Conservation (phyloP, 352 stramenopile species). For the Nothophytophthora sp. region DNA sequence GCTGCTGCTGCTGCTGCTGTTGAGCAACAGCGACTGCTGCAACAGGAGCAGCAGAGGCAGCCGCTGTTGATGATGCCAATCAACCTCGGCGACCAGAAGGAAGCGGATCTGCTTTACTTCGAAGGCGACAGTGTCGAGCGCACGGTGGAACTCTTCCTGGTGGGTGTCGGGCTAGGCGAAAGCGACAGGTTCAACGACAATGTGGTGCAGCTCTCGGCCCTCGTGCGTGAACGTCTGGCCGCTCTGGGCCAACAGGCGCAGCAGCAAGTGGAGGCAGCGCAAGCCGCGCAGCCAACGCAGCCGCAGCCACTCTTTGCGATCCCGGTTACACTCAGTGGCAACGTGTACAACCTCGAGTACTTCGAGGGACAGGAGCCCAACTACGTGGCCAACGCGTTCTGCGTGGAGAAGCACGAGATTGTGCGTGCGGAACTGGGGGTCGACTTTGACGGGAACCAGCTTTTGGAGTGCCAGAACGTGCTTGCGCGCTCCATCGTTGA, state of each 20-base stretch:
- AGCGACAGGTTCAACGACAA: conserved; percentile 43
- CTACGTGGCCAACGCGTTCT: conserved; percentile 67
- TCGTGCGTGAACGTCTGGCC: conserved; percentile 38
- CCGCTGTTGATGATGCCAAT: conserved; percentile 52
- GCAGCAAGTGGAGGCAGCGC: conserved; percentile 1
- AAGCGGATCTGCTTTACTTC: conserved; percentile 63
- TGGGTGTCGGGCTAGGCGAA: conserved; percentile 45
- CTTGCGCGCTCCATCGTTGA: conserved; percentile 45
- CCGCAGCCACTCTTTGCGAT: conserved; percentile 47
- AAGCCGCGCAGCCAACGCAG: conserved; percentile 17
- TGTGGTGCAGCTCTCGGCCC: conserved; percentile 35
- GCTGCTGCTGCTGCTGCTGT: conserved; percentile 2
- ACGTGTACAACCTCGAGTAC: conserved; percentile 66
- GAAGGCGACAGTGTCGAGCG: conserved; percentile 69
- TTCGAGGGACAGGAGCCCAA: conserved; percentile 59
- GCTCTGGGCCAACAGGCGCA: conserved; percentile 15
- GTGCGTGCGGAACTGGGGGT: conserved; percentile 49
- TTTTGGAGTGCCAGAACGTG: conserved; percentile 62
- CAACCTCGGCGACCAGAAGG: conserved; percentile 47
- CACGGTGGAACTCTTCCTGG: conserved; percentile 69
- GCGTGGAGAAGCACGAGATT: conserved; percentile 66
- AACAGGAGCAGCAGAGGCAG: conserved; percentile 15
- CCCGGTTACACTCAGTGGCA: conserved; percentile 57
- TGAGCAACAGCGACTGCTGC: conserved; percentile 10
- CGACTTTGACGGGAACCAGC: conserved; percentile 58